phyloP scores from a whole-genome alignment of 1,284 basidiomycete species.

The Cryptococcus sp. region DNA sequence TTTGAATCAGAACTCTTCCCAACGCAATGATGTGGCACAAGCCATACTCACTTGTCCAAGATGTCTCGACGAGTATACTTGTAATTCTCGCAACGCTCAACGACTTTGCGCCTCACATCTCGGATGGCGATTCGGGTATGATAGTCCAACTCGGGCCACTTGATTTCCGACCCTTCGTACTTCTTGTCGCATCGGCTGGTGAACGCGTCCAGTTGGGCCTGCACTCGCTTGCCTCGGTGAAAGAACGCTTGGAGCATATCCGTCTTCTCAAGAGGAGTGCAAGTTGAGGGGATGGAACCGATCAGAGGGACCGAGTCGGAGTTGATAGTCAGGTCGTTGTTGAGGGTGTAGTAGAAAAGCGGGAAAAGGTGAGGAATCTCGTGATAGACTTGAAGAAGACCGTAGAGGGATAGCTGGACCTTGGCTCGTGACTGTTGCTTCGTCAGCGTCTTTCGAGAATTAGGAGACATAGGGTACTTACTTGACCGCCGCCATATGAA shows the following conservation, averaged over 20 bases:
- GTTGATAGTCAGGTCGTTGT: constrained; percentile 48
- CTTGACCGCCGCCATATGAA: constrained; percentile 6
- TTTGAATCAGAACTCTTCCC: background rate
- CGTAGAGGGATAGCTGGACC: constrained; percentile 37
- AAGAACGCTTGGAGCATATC: constrained; percentile 40
- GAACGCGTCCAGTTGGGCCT: constrained; percentile 51
- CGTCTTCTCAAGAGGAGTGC: constrained; percentile 40
- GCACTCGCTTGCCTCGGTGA: constrained; percentile 44
- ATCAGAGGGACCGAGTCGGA: constrained; percentile 49
- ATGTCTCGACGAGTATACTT: constrained; percentile 53
- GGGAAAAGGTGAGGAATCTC: constrained; percentile 44
- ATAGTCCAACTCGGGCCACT: constrained; percentile 44
- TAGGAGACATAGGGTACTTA: background rate
- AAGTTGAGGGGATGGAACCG: constrained; percentile 47
- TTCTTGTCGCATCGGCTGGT: constrained; percentile 45
- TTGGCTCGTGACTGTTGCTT: constrained; percentile 6
- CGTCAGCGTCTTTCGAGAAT: background rate
- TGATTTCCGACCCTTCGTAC: constrained; percentile 40
- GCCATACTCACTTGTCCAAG: constrained; percentile 49
- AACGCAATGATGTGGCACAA: background rate
- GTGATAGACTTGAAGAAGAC: constrained; percentile 42
- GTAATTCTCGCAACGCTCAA: constrained; percentile 54
- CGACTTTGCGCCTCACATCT: constrained; percentile 50
- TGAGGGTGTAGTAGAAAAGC: constrained; percentile 51
- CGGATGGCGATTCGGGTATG: constrained; percentile 43